A percentile compares a stretch with the other conserved stretches of the same genome.
phyloP scores from a whole-genome alignment of 345 rosid genomes.

The Xanthoceras sorbifolium region DNA sequence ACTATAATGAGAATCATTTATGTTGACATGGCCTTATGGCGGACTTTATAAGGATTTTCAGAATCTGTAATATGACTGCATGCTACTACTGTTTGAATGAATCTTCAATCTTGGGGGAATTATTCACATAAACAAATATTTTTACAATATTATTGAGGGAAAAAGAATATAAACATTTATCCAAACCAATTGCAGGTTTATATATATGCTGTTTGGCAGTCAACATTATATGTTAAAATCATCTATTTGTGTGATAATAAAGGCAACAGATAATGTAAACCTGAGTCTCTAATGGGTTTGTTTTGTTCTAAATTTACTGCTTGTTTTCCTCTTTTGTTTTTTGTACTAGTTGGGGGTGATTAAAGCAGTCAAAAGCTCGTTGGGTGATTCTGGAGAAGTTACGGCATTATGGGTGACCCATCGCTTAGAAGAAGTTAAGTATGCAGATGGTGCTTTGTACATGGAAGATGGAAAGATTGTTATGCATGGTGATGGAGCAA shows the following conservation, averaged over 20 bases:
- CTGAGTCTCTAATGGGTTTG: background rate
- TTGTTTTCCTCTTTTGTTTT: constrained; percentile 16
- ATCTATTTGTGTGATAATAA: background rate
- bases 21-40: background rate
- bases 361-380: constrained; percentile 65
- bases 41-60: background rate
- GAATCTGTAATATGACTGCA: background rate
- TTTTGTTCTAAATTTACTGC: background rate
- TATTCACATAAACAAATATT: background rate
- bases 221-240: background rate
- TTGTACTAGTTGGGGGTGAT: constrained; percentile 90
- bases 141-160: background rate
- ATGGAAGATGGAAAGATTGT: constrained; percentile 86
- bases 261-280: background rate
- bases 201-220: background rate
- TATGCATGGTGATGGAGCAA: constrained; percentile 61
- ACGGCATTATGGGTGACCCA: constrained; percentile 95
- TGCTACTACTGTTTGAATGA: background rate
- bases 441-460: constrained; percentile 85
- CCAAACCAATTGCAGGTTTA: background rate
- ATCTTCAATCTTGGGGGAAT: background rate
- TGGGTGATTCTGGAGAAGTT: constrained; percentile 62
- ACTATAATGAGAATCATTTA: background rate
- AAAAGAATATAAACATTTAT: background rate
- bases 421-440: constrained; percentile 85